Percentiles rank a stretch among this genome's conserved stretches.
Evolutionary conservation across 768 basidiomycete species (phyloP).

Genomic region (Trametes cingulata): DNA sequence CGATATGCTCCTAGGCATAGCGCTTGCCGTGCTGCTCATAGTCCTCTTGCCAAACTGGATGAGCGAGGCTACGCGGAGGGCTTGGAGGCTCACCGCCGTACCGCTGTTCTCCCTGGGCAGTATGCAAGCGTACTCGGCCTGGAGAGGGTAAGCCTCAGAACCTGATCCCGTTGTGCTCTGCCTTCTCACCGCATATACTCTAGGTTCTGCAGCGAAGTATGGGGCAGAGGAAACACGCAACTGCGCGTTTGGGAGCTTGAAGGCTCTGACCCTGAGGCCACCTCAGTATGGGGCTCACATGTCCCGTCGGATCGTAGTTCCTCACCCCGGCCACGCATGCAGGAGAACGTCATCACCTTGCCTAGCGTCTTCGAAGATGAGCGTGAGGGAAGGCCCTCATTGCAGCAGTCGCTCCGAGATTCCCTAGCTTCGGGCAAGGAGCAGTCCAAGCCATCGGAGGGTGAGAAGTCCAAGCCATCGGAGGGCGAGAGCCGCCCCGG

Average conservation of each 20-base stretch:
- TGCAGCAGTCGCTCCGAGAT: neutral
- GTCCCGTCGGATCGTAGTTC: no score
- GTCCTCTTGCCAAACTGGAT: neutral
- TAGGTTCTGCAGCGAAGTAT: constrained; percentile 39
- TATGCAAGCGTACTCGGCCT: constrained; percentile 37
- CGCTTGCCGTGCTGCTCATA: constrained; percentile 26
- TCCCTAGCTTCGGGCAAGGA: neutral
- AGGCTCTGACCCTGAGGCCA: constrained; percentile 32
- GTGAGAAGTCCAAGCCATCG: neutral
- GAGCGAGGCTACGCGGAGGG: constrained; percentile 20
- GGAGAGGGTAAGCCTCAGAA: constrained; percentile 31
- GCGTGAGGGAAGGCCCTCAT: neutral
- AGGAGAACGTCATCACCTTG: neutral
- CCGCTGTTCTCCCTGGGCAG: constrained; percentile 33
- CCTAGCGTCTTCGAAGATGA: neutral
- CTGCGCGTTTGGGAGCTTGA: constrained; percentile 42
- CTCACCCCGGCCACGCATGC: neutral
- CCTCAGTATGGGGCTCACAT: neutral
- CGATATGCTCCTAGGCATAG: constrained; percentile 30
- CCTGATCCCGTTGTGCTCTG: neutral
- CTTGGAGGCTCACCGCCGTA: constrained; percentile 37
- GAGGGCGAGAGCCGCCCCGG: neutral
- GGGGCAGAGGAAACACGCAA: constrained; percentile 37
- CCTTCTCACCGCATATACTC: neutral
- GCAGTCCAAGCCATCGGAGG: neutral